phyloP scores from a whole-genome alignment of 148 eudicot species.

The Rhododendron ovatum region DNA sequence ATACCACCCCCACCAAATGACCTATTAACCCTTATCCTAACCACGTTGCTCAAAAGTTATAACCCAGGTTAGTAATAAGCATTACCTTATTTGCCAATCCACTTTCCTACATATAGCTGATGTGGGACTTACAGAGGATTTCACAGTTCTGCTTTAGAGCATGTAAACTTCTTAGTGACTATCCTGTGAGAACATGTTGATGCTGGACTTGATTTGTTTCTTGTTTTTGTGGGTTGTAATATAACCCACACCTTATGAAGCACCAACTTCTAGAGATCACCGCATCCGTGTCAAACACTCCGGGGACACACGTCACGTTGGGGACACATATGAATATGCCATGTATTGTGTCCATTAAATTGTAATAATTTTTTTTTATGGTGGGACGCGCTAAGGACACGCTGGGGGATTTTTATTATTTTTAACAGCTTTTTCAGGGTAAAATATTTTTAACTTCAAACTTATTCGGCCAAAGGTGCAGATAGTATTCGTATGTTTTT shows the following conservation, averaged over 20 bases:
- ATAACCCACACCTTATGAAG: not conserved
- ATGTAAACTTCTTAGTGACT: not conserved
- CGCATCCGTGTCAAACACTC: not conserved
- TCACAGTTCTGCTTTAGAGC: not conserved
- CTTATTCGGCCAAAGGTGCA: not conserved
- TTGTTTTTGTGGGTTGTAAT: not conserved
- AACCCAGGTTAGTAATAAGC: not conserved
- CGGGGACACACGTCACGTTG: not conserved
- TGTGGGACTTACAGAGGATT: not conserved
- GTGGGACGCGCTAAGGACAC: not conserved
- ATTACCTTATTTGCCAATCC: not conserved
- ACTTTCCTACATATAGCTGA: not conserved
- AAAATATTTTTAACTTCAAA: not conserved
- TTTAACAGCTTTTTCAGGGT: not conserved
- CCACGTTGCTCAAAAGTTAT: not conserved
- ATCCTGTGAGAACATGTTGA: not conserved
- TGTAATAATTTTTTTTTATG: not conserved
- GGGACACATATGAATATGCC: not conserved
- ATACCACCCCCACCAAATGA: not conserved
- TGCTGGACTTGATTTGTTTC: not conserved
- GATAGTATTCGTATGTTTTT: not conserved
- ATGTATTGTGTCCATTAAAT: not conserved
- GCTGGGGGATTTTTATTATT: not conserved
- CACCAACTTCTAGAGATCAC: not conserved
- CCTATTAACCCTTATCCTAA: not conserved